A percentile compares a stretch with the other conserved stretches of the same genome.
phyloP scores from a whole-genome alignment of 495 filamentous ascomycete species.

The Bombardia bombarda region DNA sequence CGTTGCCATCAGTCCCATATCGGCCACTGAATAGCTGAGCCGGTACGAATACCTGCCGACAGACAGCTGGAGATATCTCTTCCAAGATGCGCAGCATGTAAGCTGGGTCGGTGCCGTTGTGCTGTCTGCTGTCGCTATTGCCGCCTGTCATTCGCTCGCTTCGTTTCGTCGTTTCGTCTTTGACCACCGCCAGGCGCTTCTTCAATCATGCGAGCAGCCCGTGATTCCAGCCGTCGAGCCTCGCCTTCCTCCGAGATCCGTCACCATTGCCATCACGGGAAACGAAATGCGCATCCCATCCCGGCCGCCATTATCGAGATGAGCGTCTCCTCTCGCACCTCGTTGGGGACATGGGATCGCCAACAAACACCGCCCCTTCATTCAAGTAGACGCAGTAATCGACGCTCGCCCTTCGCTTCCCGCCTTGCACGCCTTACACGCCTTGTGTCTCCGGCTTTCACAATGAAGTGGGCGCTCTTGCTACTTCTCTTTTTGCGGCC shows the following conservation, averaged over 20 bases:
- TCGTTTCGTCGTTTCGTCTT: neutral
- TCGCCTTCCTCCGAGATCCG: neutral
- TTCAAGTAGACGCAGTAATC: too few species aligned
- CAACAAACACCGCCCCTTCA: too few species aligned
- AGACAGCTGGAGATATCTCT: too few species aligned
- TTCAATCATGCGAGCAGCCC: slow-evolving; percentile 12
- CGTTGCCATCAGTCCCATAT: too few species aligned
- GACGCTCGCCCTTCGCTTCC: too few species aligned
- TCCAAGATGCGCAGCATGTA: slow-evolving; percentile 8
- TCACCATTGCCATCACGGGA: neutral
- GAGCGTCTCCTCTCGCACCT: neutral
- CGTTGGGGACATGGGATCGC: neutral
- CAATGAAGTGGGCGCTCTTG: slow-evolving; percentile 19
- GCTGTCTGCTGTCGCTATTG: neutral
- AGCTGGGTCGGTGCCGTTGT: slow-evolving; percentile 2
- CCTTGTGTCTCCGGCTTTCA: too few species aligned
- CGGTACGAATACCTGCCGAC: too few species aligned
- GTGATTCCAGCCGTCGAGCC: neutral
- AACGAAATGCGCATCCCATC: neutral
- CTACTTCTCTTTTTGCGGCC: slow-evolving; percentile 19
- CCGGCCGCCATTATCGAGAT: neutral
- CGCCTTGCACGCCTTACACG: too few species aligned
- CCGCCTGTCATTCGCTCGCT: neutral
- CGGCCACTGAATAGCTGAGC: too few species aligned
- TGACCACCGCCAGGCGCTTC: neutral